Conservation (phyloP, 345 rosid genomes). For the Hibiscus mutabilis region DNA sequence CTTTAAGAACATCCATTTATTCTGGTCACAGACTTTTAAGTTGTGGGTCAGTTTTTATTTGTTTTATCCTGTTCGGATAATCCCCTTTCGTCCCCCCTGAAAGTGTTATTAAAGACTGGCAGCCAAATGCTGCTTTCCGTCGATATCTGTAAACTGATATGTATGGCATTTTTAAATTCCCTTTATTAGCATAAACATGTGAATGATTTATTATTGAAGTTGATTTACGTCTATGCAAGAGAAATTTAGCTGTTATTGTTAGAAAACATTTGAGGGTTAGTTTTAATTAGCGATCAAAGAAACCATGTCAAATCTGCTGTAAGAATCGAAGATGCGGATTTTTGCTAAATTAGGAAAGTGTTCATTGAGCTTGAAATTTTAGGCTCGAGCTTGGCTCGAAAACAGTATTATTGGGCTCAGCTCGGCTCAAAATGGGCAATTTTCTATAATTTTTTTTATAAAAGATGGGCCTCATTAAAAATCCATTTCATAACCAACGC, state of each 20-base stretch:
- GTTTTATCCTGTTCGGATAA: constrained; percentile 2
- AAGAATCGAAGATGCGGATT: neutral
- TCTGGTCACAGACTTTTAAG: constrained; percentile 16
- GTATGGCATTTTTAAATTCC: no score
- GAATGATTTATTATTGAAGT: neutral
- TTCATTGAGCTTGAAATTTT: no score
- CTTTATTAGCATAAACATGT: neutral
- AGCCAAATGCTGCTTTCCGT: constrained; percentile 10
- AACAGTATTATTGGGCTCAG: no score
- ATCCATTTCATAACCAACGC: no score
- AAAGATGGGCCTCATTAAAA: no score
- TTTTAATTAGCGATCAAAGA: no score
- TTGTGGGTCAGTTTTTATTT: constrained; percentile 34
- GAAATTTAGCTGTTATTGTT: no score
- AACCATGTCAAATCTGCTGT: neutral
- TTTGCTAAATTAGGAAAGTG: neutral
- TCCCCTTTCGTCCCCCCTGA: constrained; percentile 12
- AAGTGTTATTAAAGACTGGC: constrained; percentile 19
- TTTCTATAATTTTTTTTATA: no score
- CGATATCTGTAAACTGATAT: constrained; percentile 9
- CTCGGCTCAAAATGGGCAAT: no score
- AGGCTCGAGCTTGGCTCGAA: no score
- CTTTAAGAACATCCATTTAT: constrained; percentile 23
- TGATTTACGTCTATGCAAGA: no score
- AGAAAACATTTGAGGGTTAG: no score